Conservation (phyloP, 2,329 filamentous ascomycete genomes). For the Ophiostoma triangulosporum region DNA sequence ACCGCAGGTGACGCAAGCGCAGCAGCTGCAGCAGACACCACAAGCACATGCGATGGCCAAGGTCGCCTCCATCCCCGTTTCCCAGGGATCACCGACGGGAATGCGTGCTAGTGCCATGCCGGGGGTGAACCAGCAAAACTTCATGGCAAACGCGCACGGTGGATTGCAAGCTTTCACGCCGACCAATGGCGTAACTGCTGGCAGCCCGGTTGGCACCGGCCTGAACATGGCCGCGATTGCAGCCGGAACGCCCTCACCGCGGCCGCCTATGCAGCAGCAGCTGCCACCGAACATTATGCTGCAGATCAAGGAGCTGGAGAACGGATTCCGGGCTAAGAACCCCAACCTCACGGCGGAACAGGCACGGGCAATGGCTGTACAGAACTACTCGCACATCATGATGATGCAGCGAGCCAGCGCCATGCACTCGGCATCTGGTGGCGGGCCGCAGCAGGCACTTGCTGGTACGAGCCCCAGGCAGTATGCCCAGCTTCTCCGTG, state of each 20-base stretch:
- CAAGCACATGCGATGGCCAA: slow-evolving; percentile 10
- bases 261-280: slow-evolving; percentile 26
- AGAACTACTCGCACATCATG: slow-evolving; percentile 34
- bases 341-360: slow-evolving; percentile 37
- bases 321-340: slow-evolving; percentile 36
- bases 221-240: slow-evolving; percentile 34
- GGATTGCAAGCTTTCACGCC: slow-evolving; percentile 38
- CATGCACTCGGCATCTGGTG: slow-evolving; percentile 42
- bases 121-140: slow-evolving; percentile 37
- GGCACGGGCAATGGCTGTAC: slow-evolving; percentile 36
- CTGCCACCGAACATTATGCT: slow-evolving; percentile 33
- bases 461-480: slow-evolving; percentile 41
- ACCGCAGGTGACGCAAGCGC: slow-evolving; percentile 13
- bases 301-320: slow-evolving; percentile 39
- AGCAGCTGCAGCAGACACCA: slow-evolving; percentile 3
- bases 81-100: slow-evolving; percentile 21
- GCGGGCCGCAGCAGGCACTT: slow-evolving; percentile 32
- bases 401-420: slow-evolving; percentile 34
- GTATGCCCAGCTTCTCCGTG: slow-evolving; percentile 43
- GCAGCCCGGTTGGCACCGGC: slow-evolving; percentile 30
- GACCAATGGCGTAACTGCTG: slow-evolving; percentile 26
- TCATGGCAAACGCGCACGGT: slow-evolving; percentile 37
- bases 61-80: slow-evolving; percentile 10
- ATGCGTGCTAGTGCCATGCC: slow-evolving; percentile 25
- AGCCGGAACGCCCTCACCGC: slow-evolving; percentile 27